Percentiles rank a stretch among this genome's conserved stretches.
phyloP scores from a whole-genome alignment of 2,329 filamentous ascomycete species.

The Pseudopyrenochaeta lycopersici region DNA sequence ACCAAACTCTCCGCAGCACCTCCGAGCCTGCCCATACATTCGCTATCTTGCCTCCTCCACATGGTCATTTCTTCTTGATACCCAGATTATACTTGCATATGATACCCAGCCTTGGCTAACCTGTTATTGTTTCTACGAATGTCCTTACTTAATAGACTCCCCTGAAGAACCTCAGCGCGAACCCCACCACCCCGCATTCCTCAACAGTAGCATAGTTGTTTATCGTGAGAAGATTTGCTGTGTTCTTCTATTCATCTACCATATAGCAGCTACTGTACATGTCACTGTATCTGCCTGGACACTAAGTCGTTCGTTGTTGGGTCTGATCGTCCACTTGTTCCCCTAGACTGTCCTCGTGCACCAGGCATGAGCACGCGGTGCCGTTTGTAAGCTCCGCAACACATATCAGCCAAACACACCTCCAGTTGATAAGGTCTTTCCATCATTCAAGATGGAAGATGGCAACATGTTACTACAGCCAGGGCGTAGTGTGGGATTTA shows the following conservation, averaged over 20 bases:
- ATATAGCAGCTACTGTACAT: not conserved
- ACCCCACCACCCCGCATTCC: constrained; percentile 25
- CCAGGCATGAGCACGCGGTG: constrained; percentile 29
- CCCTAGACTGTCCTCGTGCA: constrained; percentile 31
- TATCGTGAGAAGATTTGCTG: not conserved
- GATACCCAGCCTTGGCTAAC: not conserved
- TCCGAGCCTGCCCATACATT: not conserved
- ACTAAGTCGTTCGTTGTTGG: not conserved
- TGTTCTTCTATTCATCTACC: not conserved
- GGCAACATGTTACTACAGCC: constrained; percentile 40
- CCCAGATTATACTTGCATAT: not conserved
- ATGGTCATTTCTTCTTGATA: constrained; percentile 1
- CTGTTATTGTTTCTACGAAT: too few relatives aligned
- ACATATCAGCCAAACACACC: constrained; percentile 9
- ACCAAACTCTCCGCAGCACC: constrained; percentile 2
- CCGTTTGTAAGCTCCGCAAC: constrained; percentile 16
- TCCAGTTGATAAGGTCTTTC: not conserved
- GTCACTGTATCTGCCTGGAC: not conserved
- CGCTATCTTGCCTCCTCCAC: not conserved
- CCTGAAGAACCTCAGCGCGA: constrained; percentile 1
- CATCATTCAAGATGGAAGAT: constrained; percentile 38
- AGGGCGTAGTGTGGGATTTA: constrained; percentile 49
- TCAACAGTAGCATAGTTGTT: constrained; percentile 2
- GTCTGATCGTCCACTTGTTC: not conserved
- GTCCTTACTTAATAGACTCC: not conserved